Evolutionary conservation across 192 early-diverging fungal genomes (phyloP).

Genomic region (Podila minutissima): DNA sequence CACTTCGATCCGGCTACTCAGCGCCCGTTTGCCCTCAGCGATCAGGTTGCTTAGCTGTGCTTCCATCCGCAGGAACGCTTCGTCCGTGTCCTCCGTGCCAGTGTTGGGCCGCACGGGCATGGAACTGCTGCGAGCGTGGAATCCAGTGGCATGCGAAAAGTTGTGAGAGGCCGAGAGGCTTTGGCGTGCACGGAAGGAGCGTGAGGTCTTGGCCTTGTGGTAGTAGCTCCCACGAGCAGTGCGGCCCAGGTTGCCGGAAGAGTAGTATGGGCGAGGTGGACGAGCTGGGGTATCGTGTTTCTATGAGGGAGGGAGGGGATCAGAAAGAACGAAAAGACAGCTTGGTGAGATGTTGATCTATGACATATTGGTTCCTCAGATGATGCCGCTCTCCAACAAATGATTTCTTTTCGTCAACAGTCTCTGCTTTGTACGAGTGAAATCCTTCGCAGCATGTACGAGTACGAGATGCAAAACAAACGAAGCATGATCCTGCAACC

Average conservation of each 20-base stretch:
- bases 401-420: no score
- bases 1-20: slow-evolving; percentile 39
- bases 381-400: no score
- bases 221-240: not conserved
- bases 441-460: no score
- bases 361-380: no score
- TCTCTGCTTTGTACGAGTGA: no score
- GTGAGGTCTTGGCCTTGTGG: slow-evolving; percentile 21
- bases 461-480: no score
- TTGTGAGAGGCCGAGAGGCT: slow-evolving; percentile 10
- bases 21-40: slow-evolving; percentile 43
- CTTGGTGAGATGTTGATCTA: not conserved
- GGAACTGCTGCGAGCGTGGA: slow-evolving; percentile 18
- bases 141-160: not conserved
- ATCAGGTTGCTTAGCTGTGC: slow-evolving; percentile 45
- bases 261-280: not conserved
- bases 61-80: slow-evolving; percentile 50
- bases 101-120: slow-evolving; percentile 40
- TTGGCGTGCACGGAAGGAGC: slow-evolving; percentile 16
- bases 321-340: not conserved
- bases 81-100: slow-evolving; percentile 40
- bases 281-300: not conserved
- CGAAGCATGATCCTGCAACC: no score
- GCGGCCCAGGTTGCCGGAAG: not conserved
- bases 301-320: not conserved